phyloP scores from a whole-genome alignment of 139 green algal species.

The Nannochloris sp. region DNA sequence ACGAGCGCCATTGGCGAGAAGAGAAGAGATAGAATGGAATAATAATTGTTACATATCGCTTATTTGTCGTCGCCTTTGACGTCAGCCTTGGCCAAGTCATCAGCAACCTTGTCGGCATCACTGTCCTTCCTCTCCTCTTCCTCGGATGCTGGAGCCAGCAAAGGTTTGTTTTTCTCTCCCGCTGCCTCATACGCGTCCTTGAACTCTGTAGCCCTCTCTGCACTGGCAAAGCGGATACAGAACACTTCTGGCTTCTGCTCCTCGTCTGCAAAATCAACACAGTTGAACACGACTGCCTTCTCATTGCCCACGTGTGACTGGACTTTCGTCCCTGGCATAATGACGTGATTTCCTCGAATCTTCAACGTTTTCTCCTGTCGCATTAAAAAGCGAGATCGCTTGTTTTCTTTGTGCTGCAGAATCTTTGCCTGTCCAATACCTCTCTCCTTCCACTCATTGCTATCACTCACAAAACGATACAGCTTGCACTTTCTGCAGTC shows the following conservation, averaged over 20 bases:
- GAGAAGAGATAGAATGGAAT: no score
- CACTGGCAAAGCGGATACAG: slow-evolving; percentile 81
- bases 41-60: no score
- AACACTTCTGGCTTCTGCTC: slow-evolving; percentile 79
- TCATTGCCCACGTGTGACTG: slow-evolving; percentile 90
- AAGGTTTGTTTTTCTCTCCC: not conserved
- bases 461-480: slow-evolving; percentile 88
- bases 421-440: slow-evolving; percentile 83
- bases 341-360: slow-evolving; percentile 93
- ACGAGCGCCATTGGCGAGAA: no score
- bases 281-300: slow-evolving; percentile 93
- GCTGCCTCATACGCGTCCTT: slow-evolving; percentile 57
- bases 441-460: slow-evolving; percentile 96
- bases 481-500: slow-evolving; percentile 92
- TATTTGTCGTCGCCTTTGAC: slow-evolving; percentile 17
- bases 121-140: slow-evolving; percentile 8
- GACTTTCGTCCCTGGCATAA: slow-evolving; percentile 86
- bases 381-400: slow-evolving; percentile 91
- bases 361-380: slow-evolving; percentile 97
- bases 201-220: slow-evolving; percentile 64
- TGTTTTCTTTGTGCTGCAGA: slow-evolving; percentile 87
- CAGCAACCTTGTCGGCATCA: slow-evolving; percentile 23
- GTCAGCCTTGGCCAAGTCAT: slow-evolving; percentile 39
- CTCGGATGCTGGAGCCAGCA: not conserved
- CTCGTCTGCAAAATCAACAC: slow-evolving; percentile 92